Evolutionary conservation across 345 rosid genomes (phyloP).

Genomic region (Salix suchowensis): DNA sequence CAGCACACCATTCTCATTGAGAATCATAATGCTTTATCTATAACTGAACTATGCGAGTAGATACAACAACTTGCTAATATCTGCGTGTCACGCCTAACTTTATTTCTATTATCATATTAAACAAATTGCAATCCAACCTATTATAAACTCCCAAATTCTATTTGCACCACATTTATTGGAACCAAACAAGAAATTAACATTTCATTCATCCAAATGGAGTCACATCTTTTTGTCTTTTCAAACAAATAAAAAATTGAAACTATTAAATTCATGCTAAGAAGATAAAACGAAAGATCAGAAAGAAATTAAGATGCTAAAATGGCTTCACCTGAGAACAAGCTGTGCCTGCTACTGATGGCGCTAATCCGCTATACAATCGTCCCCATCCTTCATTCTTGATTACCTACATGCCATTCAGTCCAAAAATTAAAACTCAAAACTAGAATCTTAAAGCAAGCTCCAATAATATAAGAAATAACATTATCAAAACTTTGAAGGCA

Average conservation of each 20-base stretch:
- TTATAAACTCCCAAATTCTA: not conserved
- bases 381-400: slow-evolving; percentile 77
- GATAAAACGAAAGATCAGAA: not conserved
- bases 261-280: not conserved
- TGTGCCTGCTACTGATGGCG: slow-evolving; percentile 81
- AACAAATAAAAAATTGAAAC: not conserved
- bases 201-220: not conserved
- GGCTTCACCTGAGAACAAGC: slow-evolving; percentile 86
- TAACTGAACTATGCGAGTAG: not conserved
- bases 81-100: not conserved
- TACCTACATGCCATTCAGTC: not conserved
- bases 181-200: slow-evolving; percentile 4
- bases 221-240: not conserved
- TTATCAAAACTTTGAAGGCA: not conserved
- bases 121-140: not conserved
- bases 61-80: not conserved
- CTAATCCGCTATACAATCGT: slow-evolving; percentile 80
- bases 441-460: not conserved
- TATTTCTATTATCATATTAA: not conserved
- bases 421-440: not conserved
- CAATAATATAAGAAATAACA: not conserved
- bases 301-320: not conserved
- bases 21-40: slow-evolving; percentile 15
- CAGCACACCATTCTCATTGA: slow-evolving; percentile 22
- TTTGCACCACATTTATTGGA: not conserved